phyloP scores from a whole-genome alignment of 2,329 filamentous ascomycete genomes.

The Stagonosporopsis rhizophila region DNA sequence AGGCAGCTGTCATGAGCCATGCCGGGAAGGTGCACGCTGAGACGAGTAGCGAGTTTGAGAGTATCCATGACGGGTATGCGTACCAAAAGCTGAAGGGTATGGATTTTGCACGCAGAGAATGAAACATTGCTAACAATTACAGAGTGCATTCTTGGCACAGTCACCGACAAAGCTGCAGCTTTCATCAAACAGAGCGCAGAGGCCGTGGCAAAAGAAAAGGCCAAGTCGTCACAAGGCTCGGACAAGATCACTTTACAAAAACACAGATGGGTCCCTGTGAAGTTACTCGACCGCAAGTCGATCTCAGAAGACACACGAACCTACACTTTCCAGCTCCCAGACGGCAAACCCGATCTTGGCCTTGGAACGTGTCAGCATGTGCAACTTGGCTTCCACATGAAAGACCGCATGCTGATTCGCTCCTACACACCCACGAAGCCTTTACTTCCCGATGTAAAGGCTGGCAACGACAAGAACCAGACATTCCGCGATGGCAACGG shows the following conservation, averaged over 20 bases:
- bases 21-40: slow-evolving; percentile 59
- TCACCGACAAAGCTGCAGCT: slow-evolving; percentile 58
- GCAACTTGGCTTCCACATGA: slow-evolving; percentile 61
- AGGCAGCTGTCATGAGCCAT: slow-evolving; percentile 57
- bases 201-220: slow-evolving; percentile 49
- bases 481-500: slow-evolving; percentile 21
- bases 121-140: background rate
- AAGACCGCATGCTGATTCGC: slow-evolving; percentile 59
- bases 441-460: slow-evolving; percentile 11
- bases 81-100: slow-evolving; percentile 56
- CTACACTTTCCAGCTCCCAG: slow-evolving; percentile 58
- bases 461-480: background rate
- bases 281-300: slow-evolving; percentile 47
- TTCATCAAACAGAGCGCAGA: slow-evolving; percentile 57
- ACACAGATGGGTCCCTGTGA: slow-evolving; percentile 58
- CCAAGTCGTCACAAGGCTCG: slow-evolving; percentile 33
- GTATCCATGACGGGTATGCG: slow-evolving; percentile 61
- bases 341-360: slow-evolving; percentile 52
- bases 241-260: slow-evolving; percentile 51
- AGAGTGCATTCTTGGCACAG: slow-evolving; percentile 59
- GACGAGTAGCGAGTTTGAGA: slow-evolving; percentile 59
- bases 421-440: slow-evolving; percentile 61
- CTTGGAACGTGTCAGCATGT: slow-evolving; percentile 62
- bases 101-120: slow-evolving; percentile 5
- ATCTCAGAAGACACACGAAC: slow-evolving; percentile 55